Conservation (phyloP, 176 grass and related monocot genomes). For the Oryza coarctata region DNA sequence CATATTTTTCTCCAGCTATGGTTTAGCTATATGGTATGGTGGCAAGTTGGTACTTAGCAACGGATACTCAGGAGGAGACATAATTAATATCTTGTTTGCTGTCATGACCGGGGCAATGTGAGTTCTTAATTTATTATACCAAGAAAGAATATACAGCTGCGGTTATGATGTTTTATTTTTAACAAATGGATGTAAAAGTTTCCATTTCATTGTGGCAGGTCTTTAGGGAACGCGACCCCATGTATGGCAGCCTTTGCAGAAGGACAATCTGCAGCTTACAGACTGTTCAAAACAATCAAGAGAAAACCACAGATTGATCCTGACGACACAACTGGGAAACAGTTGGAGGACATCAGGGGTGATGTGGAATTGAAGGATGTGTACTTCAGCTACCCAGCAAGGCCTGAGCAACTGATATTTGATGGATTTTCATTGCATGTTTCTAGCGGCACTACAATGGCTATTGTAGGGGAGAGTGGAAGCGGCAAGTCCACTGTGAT, state of each 20-base stretch:
- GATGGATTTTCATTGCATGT: constrained; percentile 75
- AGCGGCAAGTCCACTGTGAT: constrained; percentile 91
- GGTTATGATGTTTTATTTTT: not conserved
- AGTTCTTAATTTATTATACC: constrained; percentile 28
- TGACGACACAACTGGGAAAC: constrained; percentile 46
- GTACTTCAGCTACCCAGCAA: constrained; percentile 81
- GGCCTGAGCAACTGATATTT: constrained; percentile 74
- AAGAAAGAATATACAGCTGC: not conserved
- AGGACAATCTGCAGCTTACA: constrained; percentile 77
- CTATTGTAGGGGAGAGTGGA: constrained; percentile 93
- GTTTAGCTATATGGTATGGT: constrained; percentile 63
- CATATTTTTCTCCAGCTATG: constrained; percentile 69
- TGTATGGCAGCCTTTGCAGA: constrained; percentile 74
- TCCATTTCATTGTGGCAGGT: constrained; percentile 41
- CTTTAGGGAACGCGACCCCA: constrained; percentile 75
- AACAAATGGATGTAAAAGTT: not conserved
- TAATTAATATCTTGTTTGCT: constrained; percentile 67
- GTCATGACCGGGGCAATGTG: constrained; percentile 71
- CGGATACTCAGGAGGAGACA: constrained; percentile 61
- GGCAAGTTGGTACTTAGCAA: constrained; percentile 50
- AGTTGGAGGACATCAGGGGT: constrained; percentile 65
- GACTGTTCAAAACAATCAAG: constrained; percentile 72
- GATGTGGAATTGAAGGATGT: constrained; percentile 79
- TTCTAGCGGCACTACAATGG: constrained; percentile 67
- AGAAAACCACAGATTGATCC: constrained; percentile 85